Conservation (phyloP, 208 protist species). For the Wallacemonas collosoma region DNA sequence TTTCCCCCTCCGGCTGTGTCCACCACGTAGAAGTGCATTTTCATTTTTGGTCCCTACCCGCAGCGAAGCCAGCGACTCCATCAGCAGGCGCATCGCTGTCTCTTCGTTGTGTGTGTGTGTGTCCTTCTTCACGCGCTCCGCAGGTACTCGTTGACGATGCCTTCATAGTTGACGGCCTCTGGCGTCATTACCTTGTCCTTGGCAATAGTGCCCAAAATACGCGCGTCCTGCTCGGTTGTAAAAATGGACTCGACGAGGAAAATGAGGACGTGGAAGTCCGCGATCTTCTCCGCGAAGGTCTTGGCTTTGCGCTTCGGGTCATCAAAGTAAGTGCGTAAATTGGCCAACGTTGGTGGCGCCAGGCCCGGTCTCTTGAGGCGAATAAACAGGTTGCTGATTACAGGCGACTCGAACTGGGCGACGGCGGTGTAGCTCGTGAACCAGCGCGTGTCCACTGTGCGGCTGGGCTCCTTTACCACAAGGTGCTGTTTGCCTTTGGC, state of each 20-base stretch:
- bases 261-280: conserved; percentile 92
- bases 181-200: conserved; percentile 38
- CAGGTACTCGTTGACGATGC: conserved; percentile 46
- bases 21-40: too few relatives aligned
- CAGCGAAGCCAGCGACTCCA: too few relatives aligned
- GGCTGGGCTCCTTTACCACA: conserved; percentile 65
- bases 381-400: conserved; percentile 86
- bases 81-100: background rate
- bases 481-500: conserved; percentile 57
- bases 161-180: conserved; percentile 51
- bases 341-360: conserved; percentile 66
- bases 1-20: too few relatives aligned
- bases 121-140: conserved; percentile 18
- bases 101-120: background rate
- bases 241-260: conserved; percentile 75
- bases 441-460: conserved; percentile 82
- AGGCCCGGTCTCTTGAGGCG: conserved; percentile 81
- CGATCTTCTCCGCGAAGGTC: conserved; percentile 74
- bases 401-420: conserved; percentile 73
- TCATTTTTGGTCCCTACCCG: too few relatives aligned
- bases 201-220: conserved; percentile 47
- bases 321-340: conserved; percentile 77
- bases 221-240: conserved; percentile 59
- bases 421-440: conserved; percentile 90
- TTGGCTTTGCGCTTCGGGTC: conserved; percentile 68